Percentiles rank a stretch among this genome's conserved stretches.
Evolutionary conservation across 306 rosid species (phyloP).

Genomic region (Datisca glomerata): DNA sequence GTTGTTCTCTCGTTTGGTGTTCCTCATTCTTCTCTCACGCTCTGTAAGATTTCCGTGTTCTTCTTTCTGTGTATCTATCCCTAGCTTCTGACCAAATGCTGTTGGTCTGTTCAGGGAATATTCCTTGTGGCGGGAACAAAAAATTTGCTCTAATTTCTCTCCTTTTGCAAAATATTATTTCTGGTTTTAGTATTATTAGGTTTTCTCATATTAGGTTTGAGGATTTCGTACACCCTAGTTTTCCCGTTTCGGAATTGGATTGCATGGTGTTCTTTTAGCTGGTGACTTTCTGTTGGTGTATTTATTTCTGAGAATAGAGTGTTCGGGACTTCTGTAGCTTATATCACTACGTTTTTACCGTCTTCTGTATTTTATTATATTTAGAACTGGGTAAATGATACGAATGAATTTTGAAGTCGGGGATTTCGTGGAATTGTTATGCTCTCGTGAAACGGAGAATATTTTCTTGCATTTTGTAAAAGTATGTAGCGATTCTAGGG

Average conservation of each 20-base stretch:
- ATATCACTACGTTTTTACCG: background rate
- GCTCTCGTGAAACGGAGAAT: background rate
- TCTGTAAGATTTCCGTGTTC: background rate
- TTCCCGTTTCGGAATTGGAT: background rate
- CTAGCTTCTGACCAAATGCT: background rate
- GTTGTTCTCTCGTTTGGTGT: background rate
- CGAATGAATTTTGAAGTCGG: background rate
- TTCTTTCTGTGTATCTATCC: background rate
- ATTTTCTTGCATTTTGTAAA: background rate
- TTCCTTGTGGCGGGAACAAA: background rate
- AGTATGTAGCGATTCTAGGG: background rate
- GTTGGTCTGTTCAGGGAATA: background rate
- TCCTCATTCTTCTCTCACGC: conserved; percentile 1
- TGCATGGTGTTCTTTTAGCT: background rate
- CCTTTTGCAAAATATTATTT: background rate
- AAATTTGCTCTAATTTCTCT: background rate
- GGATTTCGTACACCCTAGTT: background rate
- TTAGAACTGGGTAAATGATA: background rate
- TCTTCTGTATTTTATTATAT: background rate
- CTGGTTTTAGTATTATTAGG: background rate
- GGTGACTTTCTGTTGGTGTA: background rate
- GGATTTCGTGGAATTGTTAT: background rate
- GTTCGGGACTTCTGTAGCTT: background rate
- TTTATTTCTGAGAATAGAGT: background rate
- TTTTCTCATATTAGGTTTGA: background rate